A percentile compares a stretch with the other conserved stretches of the same genome.
These are phyloP conservation scores for Hyphodiscus sp. DNA, from an alignment of 2,329 filamentous ascomycete genomes.

Conservation along the genomic window DNA sequence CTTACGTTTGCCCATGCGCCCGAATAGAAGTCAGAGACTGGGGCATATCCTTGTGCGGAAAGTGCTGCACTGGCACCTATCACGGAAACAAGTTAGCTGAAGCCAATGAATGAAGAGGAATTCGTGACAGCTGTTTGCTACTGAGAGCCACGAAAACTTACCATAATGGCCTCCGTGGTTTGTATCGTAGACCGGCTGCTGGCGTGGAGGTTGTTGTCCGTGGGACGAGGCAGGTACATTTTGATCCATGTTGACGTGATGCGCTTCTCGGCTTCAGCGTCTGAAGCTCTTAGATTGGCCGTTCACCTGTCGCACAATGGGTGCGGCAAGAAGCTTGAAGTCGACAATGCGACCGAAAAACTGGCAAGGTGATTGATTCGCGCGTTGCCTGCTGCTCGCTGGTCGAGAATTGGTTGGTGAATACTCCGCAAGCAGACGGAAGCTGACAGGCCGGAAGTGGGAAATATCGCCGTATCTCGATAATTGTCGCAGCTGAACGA, in stretches of 20 bases:
- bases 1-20: constrained; percentile 91
- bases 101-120: constrained; percentile 3
- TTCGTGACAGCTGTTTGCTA: constrained; percentile 3
- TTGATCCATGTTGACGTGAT: constrained; percentile 44
- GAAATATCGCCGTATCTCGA: not conserved
- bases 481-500: not conserved
- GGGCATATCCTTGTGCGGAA: constrained; percentile 78
- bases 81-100: constrained; percentile 21
- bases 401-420: not conserved
- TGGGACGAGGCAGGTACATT: constrained; percentile 47
- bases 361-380: not conserved
- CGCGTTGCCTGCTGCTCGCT: not conserved
- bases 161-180: constrained; percentile 73
- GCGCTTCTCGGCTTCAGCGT: too few relatives aligned
- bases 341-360: not conserved
- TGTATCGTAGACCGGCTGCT: constrained; percentile 64
- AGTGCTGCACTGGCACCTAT: constrained; percentile 66
- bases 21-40: constrained; percentile 84
- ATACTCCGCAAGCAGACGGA: not conserved
- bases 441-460: constrained; percentile 2
- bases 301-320: constrained; percentile 2
- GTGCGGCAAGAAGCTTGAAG: not conserved
- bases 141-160: constrained; percentile 35
- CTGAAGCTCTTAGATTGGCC: not conserved
- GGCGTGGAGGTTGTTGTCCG: constrained; percentile 44